These are phyloP conservation scores for Nigrospora osmanthi DNA, from an alignment of 2,329 filamentous ascomycete species.

Conservation along the genomic window DNA sequence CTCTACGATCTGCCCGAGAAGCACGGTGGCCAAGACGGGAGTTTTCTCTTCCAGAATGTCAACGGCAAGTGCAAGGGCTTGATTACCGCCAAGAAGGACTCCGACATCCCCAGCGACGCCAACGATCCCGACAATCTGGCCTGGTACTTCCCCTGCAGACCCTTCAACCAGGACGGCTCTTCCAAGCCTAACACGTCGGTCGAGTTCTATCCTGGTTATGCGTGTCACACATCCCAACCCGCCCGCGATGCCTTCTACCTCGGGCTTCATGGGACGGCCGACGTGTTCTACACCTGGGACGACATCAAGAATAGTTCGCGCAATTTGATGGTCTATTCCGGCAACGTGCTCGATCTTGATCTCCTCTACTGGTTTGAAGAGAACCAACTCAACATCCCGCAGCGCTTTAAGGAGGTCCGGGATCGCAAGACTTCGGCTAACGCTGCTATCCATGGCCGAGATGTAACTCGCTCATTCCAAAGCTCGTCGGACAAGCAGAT, in stretches of 20 bases:
- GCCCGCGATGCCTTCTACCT: constrained; percentile 71
- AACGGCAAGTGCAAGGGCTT: constrained; percentile 93
- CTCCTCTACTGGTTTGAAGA: constrained; percentile 86
- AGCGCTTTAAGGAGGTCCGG: constrained; percentile 72
- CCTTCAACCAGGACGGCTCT: constrained; percentile 92
- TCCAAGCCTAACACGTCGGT: constrained; percentile 64
- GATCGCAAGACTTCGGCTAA: constrained; percentile 54
- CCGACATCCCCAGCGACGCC: constrained; percentile 71
- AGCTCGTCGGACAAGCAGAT: constrained; percentile 69
- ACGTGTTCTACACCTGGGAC: constrained; percentile 95
- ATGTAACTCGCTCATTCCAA: constrained; percentile 85
- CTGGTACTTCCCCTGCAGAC: constrained; percentile 94
- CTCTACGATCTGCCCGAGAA: constrained; percentile 78
- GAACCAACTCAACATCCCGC: constrained; percentile 66
- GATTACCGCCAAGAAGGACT: constrained; percentile 63
- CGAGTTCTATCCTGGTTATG: constrained; percentile 75
- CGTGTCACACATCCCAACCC: constrained; percentile 70
- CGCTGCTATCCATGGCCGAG: constrained; percentile 65
- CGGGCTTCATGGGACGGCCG: constrained; percentile 58
- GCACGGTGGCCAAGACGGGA: constrained; percentile 84
- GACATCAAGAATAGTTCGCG: constrained; percentile 83
- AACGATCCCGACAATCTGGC: constrained; percentile 59
- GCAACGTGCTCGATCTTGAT: constrained; percentile 84
- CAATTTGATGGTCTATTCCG: constrained; percentile 91
- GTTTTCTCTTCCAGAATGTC: constrained; percentile 97